phyloP scores from a whole-genome alignment of 805 yeast species.

The Cyberlindnera suaveolens region DNA sequence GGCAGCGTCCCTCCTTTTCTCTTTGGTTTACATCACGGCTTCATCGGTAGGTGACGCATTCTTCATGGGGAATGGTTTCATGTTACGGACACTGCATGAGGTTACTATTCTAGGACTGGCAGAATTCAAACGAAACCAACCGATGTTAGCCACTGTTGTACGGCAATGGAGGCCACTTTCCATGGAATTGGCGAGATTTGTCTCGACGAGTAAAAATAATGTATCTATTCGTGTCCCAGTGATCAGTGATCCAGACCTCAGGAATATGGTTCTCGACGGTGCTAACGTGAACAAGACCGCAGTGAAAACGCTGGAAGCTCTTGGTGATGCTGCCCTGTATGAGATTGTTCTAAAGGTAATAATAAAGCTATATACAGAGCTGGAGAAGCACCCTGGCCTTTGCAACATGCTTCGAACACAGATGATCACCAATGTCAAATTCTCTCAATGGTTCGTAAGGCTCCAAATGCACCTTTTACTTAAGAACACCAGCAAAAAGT shows the following conservation, averaged over 20 bases:
- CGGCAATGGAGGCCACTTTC: too few relatives aligned
- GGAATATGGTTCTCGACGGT: not conserved
- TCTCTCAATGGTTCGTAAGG: not conserved
- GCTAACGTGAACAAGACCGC: not conserved
- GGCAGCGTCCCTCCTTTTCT: too few relatives aligned
- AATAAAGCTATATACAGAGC: not conserved
- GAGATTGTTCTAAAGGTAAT: not conserved
- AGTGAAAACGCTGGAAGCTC: not conserved
- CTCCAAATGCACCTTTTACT: not conserved
- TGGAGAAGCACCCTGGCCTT: not conserved
- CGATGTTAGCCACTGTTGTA: too few relatives aligned
- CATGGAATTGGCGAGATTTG: too few relatives aligned
- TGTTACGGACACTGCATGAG: too few relatives aligned
- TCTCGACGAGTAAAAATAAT: too few relatives aligned
- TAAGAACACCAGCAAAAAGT: not conserved
- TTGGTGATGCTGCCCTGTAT: conserved; percentile 1
- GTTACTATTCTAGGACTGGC: too few relatives aligned
- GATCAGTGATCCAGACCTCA: not conserved
- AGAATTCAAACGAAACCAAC: too few relatives aligned
- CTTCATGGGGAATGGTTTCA: too few relatives aligned
- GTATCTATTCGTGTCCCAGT: not conserved
- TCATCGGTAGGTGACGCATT: too few relatives aligned
- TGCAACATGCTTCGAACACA: not conserved
- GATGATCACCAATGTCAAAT: not conserved
- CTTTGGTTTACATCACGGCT: too few relatives aligned